Conservation (phyloP, 768 basidiomycete species). For the Hortiboletus flavorubellus region DNA sequence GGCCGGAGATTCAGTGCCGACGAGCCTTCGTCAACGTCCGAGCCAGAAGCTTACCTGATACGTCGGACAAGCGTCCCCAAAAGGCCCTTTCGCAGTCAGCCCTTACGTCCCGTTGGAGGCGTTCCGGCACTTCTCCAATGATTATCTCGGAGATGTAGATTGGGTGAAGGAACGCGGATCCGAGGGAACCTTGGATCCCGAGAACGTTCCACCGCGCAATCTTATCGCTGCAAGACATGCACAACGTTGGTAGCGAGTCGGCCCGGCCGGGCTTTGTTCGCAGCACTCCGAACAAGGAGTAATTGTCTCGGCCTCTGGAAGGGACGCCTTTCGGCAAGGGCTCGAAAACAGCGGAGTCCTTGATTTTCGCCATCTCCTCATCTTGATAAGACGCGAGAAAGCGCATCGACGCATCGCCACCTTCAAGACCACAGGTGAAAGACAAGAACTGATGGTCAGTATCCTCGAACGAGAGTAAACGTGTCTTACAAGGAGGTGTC, state of each 20-base stretch:
- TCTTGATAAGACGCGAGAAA: slow-evolving; percentile 76
- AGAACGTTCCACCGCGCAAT: slow-evolving; percentile 83
- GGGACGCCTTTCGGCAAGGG: slow-evolving; percentile 37
- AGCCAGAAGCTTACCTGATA: slow-evolving; percentile 35
- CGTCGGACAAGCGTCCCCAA: slow-evolving; percentile 46
- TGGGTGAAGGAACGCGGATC: slow-evolving; percentile 50
- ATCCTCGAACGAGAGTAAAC: slow-evolving; percentile 47
- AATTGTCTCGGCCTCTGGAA: slow-evolving; percentile 79
- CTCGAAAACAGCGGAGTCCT: slow-evolving; percentile 43
- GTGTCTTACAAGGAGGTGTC: slow-evolving; percentile 51
- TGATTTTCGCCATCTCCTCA: slow-evolving; percentile 64
- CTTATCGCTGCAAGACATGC: slow-evolving; percentile 95
- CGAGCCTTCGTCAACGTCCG: neutral
- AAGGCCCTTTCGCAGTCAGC: slow-evolving; percentile 72
- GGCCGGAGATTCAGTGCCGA: neutral
- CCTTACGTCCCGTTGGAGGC: slow-evolving; percentile 38
- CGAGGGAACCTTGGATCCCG: slow-evolving; percentile 84
- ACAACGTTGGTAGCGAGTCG: slow-evolving; percentile 77
- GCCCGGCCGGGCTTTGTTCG: slow-evolving; percentile 94
- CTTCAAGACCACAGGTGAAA: slow-evolving; percentile 41
- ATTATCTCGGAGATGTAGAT: slow-evolving; percentile 65
- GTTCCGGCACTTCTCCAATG: slow-evolving; percentile 63
- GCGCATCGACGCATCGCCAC: slow-evolving; percentile 87
- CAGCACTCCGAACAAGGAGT: slow-evolving; percentile 67
- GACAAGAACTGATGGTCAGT: slow-evolving; percentile 1